Evolutionary conservation across 768 basidiomycete genomes (phyloP).

Genomic region (Xerocomus brunneocitrinus): DNA sequence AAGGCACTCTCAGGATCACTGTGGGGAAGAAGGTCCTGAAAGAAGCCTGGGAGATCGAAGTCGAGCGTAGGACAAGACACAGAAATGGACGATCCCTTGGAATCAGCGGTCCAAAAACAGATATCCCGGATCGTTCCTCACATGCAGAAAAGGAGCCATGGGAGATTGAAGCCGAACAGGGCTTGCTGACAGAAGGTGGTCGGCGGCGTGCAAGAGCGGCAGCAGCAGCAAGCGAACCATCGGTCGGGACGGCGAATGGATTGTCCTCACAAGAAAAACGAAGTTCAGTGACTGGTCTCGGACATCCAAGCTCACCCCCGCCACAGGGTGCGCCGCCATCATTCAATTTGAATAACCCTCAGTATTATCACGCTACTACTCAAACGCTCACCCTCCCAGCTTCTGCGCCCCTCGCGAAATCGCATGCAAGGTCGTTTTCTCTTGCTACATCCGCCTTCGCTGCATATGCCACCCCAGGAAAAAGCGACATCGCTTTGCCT

Average conservation of each 20-base stretch:
- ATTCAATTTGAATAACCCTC: slow-evolving; percentile 42
- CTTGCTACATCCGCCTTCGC: slow-evolving; percentile 30
- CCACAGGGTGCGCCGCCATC: slow-evolving; percentile 19
- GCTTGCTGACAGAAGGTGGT: slow-evolving; percentile 70
- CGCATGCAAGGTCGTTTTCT: slow-evolving; percentile 64
- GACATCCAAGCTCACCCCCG: slow-evolving; percentile 26
- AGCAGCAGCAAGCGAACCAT: slow-evolving; percentile 36
- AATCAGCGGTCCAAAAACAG: slow-evolving; percentile 11
- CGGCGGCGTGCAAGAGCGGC: slow-evolving; percentile 53
- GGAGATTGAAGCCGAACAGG: slow-evolving; percentile 78
- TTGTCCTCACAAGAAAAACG: slow-evolving; percentile 15
- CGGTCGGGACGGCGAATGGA: slow-evolving; percentile 11
- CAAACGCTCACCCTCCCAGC: slow-evolving; percentile 64
- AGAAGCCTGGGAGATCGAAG: slow-evolving; percentile 78
- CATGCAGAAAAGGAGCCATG: slow-evolving; percentile 58
- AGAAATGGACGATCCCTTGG: slow-evolving; percentile 33
- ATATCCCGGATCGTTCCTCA: not conserved
- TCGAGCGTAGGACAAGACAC: slow-evolving; percentile 50
- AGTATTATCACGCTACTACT: slow-evolving; percentile 54
- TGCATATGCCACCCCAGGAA: slow-evolving; percentile 11
- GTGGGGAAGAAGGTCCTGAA: slow-evolving; percentile 68
- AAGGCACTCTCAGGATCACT: slow-evolving; percentile 50
- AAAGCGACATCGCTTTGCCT: slow-evolving; percentile 52
- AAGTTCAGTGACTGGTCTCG: slow-evolving; percentile 15
- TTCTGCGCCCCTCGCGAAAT: slow-evolving; percentile 46